Evolutionary conservation across 2,329 filamentous ascomycete species (phyloP).

Genomic region (Apiospora kogelbergensis): DNA sequence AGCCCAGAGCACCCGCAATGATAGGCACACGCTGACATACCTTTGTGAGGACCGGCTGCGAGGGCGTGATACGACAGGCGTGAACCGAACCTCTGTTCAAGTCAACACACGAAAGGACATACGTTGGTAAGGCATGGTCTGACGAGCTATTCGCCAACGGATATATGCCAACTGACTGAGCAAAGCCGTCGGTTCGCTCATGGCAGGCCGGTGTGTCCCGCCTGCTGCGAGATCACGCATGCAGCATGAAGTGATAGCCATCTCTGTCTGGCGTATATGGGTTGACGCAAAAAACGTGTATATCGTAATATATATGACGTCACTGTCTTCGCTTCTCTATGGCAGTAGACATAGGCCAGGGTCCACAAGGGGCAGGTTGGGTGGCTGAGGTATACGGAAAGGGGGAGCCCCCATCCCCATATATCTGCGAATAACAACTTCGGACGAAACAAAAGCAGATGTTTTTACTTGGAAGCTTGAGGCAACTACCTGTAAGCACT

Average conservation of each 20-base stretch:
- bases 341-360: too few species aligned
- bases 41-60: background rate
- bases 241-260: background rate
- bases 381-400: too few species aligned
- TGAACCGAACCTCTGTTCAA: background rate
- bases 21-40: background rate
- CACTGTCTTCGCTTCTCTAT: too few species aligned
- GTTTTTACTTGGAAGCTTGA: too few species aligned
- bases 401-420: too few species aligned
- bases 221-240: background rate
- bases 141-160: background rate
- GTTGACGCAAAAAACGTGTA: background rate
- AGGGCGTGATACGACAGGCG: background rate
- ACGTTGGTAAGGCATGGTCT: background rate
- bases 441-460: too few species aligned
- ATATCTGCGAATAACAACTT: too few species aligned
- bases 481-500: too few species aligned
- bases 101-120: too few species aligned
- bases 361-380: too few species aligned
- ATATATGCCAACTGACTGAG: background rate
- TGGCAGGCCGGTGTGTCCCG: background rate
- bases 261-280: too few species aligned
- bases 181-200: background rate
- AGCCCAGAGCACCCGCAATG: background rate
- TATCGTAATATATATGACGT: background rate